These are phyloP conservation scores for Phytopythium sindhum DNA, from an alignment of 352 stramenopile genomes.

Conservation along the genomic window DNA sequence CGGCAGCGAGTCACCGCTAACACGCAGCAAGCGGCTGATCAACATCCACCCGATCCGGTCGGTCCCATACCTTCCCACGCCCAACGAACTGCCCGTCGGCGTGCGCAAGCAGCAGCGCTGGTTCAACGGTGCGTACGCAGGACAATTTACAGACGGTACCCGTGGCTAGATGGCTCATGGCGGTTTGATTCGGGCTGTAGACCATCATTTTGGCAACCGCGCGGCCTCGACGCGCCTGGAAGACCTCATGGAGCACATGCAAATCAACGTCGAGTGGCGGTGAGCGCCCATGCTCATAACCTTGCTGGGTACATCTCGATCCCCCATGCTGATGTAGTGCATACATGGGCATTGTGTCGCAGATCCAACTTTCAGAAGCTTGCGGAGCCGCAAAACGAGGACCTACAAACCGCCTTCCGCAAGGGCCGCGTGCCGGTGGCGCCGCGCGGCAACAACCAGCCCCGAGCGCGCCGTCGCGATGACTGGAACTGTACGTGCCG, in stretches of 20 bases:
- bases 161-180: not conserved
- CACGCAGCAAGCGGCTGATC: conserved; percentile 69
- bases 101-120: conserved; percentile 79
- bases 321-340: not conserved
- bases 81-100: conserved; percentile 65
- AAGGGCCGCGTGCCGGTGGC: conserved; percentile 43
- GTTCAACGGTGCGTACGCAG: conserved; percentile 59
- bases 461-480: conserved; percentile 47
- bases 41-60: conserved; percentile 78
- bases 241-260: conserved; percentile 87
- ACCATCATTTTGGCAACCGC: conserved; percentile 83
- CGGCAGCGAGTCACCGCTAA: conserved; percentile 43
- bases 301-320: not conserved
- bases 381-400: conserved; percentile 70
- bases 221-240: conserved; percentile 65
- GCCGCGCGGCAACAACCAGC: conserved; percentile 31
- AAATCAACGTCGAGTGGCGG: conserved; percentile 84
- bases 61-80: conserved; percentile 55
- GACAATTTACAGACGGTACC: not conserved
- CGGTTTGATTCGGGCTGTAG: conserved; percentile 14
- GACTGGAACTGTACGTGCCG: conserved; percentile 61
- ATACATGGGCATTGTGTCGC: not conserved
- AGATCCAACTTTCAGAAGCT: conserved; percentile 87
- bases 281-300: conserved; percentile 11
- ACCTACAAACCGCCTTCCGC: conserved; percentile 67